Conservation (phyloP, 192 early-diverging fungal species). For the Backusella westeae region DNA sequence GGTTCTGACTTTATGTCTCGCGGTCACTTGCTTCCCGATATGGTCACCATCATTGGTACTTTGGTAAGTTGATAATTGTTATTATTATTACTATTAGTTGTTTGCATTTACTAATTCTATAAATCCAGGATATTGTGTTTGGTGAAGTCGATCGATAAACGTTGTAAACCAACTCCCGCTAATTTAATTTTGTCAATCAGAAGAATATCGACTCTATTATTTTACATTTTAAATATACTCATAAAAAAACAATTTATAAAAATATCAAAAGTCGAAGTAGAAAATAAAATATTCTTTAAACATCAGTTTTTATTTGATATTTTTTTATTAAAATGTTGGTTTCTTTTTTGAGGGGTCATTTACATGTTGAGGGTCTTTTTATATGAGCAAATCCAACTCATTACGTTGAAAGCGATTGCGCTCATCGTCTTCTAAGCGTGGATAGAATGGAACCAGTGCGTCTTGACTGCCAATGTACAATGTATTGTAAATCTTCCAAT, state of each 20-base stretch:
- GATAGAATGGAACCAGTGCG: slow-evolving; percentile 89
- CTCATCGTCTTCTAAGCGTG: slow-evolving; percentile 81
- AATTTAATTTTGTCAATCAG: slow-evolving; percentile 4
- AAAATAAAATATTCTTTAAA: slow-evolving; percentile 6
- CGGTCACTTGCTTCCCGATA: slow-evolving; percentile 92
- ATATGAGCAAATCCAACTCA: slow-evolving; percentile 77
- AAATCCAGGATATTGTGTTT: slow-evolving; percentile 87
- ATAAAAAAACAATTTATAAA: not conserved
- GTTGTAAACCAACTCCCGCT: not conserved
- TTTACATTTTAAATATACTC: slow-evolving; percentile 6
- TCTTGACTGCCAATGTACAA: slow-evolving; percentile 91
- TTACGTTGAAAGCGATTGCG: slow-evolving; percentile 76
- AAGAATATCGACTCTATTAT: slow-evolving; percentile 3
- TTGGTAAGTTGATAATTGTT: slow-evolving; percentile 42
- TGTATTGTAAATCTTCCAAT: slow-evolving; percentile 99
- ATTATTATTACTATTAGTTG: not conserved
- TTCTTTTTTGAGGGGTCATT: not conserved
- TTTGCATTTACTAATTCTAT: not conserved
- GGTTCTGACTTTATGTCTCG: slow-evolving; percentile 88
- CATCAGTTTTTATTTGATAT: not conserved
- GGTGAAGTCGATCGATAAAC: slow-evolving; percentile 84
- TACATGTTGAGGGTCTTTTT: slow-evolving; percentile 8
- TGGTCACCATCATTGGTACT: slow-evolving; percentile 96
- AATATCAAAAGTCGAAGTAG: not conserved
- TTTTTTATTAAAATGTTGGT: not conserved